Percentiles rank a stretch among this genome's conserved stretches.
Conservation (phyloP, 2,329 filamentous ascomycete genomes). For the Alternaria consortialis region DNA sequence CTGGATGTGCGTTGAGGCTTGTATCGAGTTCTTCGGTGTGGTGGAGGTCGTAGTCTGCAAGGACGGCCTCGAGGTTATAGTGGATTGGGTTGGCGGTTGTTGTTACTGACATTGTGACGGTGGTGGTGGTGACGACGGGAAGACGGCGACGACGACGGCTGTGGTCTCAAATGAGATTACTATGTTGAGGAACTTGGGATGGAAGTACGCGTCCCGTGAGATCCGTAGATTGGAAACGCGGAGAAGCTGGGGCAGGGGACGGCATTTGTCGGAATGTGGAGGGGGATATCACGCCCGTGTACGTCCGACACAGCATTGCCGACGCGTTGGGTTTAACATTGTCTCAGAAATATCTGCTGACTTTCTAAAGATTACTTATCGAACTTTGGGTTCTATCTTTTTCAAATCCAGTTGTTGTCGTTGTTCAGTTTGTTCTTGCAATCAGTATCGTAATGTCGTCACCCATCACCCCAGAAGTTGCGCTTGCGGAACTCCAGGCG, state of each 20-base stretch:
- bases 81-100: constrained; percentile 53
- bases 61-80: constrained; percentile 48
- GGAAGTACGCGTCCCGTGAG: not conserved
- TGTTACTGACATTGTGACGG: constrained; percentile 55
- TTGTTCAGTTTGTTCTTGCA: not conserved
- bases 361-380: constrained; percentile 12
- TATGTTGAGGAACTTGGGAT: not conserved
- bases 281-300: not conserved
- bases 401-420: not conserved
- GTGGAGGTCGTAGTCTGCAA: constrained; percentile 60
- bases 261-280: constrained; percentile 30
- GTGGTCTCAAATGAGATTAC: not conserved
- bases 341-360: not conserved
- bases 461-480: constrained; percentile 30
- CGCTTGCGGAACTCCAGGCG: constrained; percentile 47
- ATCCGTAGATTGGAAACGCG: constrained; percentile 11
- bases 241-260: constrained; percentile 10
- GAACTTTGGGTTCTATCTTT: not conserved
- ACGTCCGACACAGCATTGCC: constrained; percentile 2
- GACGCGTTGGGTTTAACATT: constrained; percentile 1
- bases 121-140: not conserved
- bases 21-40: constrained; percentile 48
- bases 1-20: constrained; percentile 41
- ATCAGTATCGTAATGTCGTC: constrained; percentile 20
- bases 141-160: not conserved